Evolutionary conservation across 805 yeast species (phyloP), one percentile per base, ranked within the genome.

Genomic region (Candida chilensis): DNA sequence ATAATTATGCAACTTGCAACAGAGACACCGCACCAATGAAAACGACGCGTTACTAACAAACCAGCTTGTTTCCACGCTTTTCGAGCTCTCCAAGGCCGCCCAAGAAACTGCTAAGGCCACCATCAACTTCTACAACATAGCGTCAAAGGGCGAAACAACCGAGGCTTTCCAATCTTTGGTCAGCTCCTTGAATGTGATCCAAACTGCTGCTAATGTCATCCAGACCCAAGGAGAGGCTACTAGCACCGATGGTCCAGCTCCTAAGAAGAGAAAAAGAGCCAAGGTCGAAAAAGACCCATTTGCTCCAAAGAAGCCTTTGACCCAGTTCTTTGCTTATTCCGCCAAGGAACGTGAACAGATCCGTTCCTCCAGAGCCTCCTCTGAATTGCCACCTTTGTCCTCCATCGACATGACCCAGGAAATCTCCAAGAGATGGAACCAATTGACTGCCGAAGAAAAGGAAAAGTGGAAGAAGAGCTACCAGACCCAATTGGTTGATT

Each of bases 301-400:
- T 47, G 96, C 95, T 27, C 98, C 98, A 36, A 86, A 84, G 67
- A 87, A 87, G 48, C 97, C 98, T 11, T 64, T 85, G 47, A 87
- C 96, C 15, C 81, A 84, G 27, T 88, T 77, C 61, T 83, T 90
- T 54, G 70, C 77, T 25, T 90, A 76, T 56, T 76, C 85, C 31
- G 78, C 81, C 40, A 76, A 74, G 40, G 71, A 76, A 40, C 77
- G 95, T 47, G 81, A 79, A 37, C 60, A 67, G 22, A 67, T 88
- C 38, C 74, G 78, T 33, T 78, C 71, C 32, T 87, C 82, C 38
- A 71, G 94, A 47, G 67, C 60, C 33, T 57, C 57, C 21, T 60
- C 66, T 24, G 77, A 81, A 20, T 63, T 67, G 43, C 71, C 80
- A 11, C 73, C 84, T 8, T 65, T 81, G 39, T 66, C 79, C 8